Evolutionary conservation across 2,329 filamentous ascomycete species (phyloP).

Genomic region (Didymella pinodella): DNA sequence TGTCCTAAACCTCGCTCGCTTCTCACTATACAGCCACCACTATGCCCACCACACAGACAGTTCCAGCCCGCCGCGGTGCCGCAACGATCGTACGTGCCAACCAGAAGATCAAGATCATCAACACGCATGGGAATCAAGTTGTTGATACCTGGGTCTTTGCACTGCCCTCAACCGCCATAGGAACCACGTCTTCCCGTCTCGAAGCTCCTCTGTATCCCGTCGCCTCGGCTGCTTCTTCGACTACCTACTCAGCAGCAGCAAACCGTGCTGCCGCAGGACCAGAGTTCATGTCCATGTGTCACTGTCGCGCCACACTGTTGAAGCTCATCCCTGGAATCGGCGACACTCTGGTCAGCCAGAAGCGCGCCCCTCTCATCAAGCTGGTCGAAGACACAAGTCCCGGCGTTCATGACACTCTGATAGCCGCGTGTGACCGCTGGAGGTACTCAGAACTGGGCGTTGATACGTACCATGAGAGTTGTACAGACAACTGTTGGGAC

Average conservation of each 20-base stretch:
- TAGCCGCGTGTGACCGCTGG: constrained; percentile 49
- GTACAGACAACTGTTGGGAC: constrained; percentile 50
- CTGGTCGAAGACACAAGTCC: constrained; percentile 46
- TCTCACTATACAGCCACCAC: neutral
- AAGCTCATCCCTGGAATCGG: constrained; percentile 43
- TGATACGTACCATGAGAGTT: constrained; percentile 44
- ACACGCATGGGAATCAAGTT: constrained; percentile 60
- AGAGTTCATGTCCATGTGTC: constrained; percentile 49
- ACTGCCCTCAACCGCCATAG: constrained; percentile 33
- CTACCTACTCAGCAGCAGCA: constrained; percentile 33
- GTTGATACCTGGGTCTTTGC: constrained; percentile 61
- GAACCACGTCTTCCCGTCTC: constrained; percentile 32
- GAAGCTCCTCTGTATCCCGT: constrained; percentile 43
- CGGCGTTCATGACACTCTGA: constrained; percentile 47
- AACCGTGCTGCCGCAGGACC: constrained; percentile 40
- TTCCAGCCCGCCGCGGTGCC: constrained; percentile 57
- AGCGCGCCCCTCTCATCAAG: constrained; percentile 44
- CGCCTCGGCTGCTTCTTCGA: constrained; percentile 32
- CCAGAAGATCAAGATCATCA: constrained; percentile 57
- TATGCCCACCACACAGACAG: constrained; percentile 37
- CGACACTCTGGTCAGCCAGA: constrained; percentile 45
- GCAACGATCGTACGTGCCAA: constrained; percentile 49
- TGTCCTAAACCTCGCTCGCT: neutral
- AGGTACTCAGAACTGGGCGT: constrained; percentile 46
- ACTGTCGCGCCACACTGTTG: constrained; percentile 41